These are phyloP conservation scores for Aspergillus pseudoglaucus DNA, from an alignment of 2,329 filamentous ascomycete species.

Conservation along the genomic window DNA sequence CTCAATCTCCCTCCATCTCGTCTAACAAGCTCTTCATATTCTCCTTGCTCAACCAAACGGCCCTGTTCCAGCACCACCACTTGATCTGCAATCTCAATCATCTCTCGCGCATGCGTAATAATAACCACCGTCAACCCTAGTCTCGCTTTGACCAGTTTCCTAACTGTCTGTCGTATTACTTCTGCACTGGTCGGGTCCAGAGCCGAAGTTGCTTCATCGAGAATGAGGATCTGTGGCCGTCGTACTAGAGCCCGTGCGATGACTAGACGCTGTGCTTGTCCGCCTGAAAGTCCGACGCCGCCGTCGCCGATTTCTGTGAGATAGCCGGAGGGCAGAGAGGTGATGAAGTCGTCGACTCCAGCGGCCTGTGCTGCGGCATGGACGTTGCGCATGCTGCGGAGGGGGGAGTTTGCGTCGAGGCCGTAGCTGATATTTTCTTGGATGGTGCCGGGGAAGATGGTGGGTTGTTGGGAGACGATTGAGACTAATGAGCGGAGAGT, in stretches of 20 bases:
- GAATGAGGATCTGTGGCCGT: conserved; percentile 63
- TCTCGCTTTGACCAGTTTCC: conserved; percentile 40
- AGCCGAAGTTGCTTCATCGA: conserved; percentile 83
- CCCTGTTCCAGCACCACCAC: conserved; percentile 67
- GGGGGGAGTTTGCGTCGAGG: conserved; percentile 49
- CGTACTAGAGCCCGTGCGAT: conserved; percentile 74
- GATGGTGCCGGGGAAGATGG: conserved; percentile 48
- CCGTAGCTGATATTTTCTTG: conserved; percentile 66
- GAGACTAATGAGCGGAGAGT: conserved; percentile 55
- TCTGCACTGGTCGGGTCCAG: conserved; percentile 65
- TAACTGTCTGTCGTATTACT: conserved; percentile 58
- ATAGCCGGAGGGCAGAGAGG: conserved; percentile 64
- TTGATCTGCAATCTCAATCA: conserved; percentile 75
- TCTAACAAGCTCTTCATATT: conserved; percentile 55
- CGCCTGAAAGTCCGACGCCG: conserved; percentile 66
- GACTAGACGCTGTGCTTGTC: conserved; percentile 73
- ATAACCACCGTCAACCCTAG: conserved; percentile 63
- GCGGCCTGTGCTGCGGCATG: conserved; percentile 51
- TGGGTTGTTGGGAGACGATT: conserved; percentile 57
- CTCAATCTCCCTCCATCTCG: conserved; percentile 43
- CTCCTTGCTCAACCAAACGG: conserved; percentile 61
- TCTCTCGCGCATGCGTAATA: conserved; percentile 73
- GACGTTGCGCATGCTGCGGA: conserved; percentile 43
- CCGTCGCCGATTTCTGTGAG: conserved; percentile 70
- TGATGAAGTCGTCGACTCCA: conserved; percentile 69